These are phyloP conservation scores for Hondaea fermentalgiana DNA, from an alignment of 108 stramenopile species.

Conservation along the genomic window DNA sequence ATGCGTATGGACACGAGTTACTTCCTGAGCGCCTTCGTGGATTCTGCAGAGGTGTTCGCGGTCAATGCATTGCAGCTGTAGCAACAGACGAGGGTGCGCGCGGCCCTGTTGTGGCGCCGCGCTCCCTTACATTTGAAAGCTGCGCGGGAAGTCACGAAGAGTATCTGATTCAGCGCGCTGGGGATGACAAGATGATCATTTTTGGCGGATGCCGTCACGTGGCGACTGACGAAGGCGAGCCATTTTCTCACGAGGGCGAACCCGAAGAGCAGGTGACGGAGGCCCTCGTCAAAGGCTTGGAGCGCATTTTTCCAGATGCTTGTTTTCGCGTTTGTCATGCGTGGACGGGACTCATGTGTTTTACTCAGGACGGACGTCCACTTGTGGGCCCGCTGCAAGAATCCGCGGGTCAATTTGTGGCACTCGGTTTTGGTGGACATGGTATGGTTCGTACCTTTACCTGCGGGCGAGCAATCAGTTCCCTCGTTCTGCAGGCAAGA, in stretches of 20 bases:
- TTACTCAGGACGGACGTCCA: background rate
- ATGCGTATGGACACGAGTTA: background rate
- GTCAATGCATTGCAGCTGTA: background rate
- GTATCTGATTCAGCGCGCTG: background rate
- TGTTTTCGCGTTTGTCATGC: background rate
- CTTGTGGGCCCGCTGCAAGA: background rate
- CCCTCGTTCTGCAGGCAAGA: background rate
- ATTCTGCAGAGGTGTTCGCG: background rate
- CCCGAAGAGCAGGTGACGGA: background rate
- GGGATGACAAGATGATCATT: background rate
- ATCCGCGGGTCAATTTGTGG: background rate
- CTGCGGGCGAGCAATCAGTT: background rate
- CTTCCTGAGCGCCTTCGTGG: background rate
- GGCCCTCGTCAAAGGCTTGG: background rate
- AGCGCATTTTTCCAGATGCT: background rate
- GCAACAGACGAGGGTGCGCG: background rate
- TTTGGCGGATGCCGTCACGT: background rate
- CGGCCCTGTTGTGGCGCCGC: background rate
- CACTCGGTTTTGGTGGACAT: conserved; percentile 1
- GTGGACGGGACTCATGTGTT: conserved; percentile 6
- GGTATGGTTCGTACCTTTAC: conserved; percentile 3
- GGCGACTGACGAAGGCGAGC: background rate
- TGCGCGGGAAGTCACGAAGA: background rate
- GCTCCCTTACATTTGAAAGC: background rate
- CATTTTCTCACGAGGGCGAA: background rate